Evolutionary conservation across 441 rosid genomes (phyloP), one percentile per base, ranked within the genome.

Genomic region (Adansonia rubrostipa): DNA sequence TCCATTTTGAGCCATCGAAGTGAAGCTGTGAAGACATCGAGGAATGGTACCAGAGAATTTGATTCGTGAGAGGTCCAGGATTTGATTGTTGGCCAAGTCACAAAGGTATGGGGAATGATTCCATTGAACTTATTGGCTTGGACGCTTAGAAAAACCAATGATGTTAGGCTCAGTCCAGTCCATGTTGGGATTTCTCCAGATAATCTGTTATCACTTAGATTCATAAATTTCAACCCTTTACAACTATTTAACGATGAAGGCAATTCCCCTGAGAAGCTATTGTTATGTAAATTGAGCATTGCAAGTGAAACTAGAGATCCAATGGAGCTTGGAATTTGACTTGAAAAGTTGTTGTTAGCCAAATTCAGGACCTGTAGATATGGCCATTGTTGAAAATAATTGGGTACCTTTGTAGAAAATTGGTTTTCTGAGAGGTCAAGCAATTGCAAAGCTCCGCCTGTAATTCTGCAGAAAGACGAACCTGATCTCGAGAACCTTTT

Each of bases 171-270:
- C 22, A 20, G 58, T 10, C 86, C 84, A 7, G 71, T 67, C 82
- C 80, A 76, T 4, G 22, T 14, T 11, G 81, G 84, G n/a, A 81
- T 90, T 81, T n/a, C 53, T 53, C 83, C 81, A 0, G 77, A 73
- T 44, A 84, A 77, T 22, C 15, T 67, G 53, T 84, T 81, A 4
- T 13, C 54, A 15, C 77, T 45, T 9, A 79, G 71, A 51, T 84
- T 82, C 10, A 81, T 10, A 51, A 77, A 65, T 40, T 48, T 47
- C 71, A 84, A 63, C 11, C 10, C 5, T 19, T 5, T 47, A 19
- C 77, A 74, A 13, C 77, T 73, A 42, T 19, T 54, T 6, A 79
- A 56, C 6, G 77, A 73, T 0, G 33, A 10, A 20, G 85, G 83
- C 13, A 84, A 73, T 53, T 42, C 76, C 8, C 81, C 78, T 50